Conservation (phyloP, 441 rosid species). For the Iberis amara region DNA sequence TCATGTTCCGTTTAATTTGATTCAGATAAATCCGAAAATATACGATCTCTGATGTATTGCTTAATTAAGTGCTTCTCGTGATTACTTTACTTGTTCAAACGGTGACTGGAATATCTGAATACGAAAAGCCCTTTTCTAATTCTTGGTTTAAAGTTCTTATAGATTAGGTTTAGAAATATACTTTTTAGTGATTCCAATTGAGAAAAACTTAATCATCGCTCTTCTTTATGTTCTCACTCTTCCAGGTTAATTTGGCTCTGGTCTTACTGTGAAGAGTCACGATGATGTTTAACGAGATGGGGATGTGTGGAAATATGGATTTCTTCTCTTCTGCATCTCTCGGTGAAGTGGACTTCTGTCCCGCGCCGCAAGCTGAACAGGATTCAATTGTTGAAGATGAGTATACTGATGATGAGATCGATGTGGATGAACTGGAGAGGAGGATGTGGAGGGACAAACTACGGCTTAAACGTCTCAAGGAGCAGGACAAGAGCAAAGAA, state of each 20-base stretch:
- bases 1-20: not conserved
- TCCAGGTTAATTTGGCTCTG: slow-evolving; percentile 18
- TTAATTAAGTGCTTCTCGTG: not conserved
- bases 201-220: too few relatives aligned
- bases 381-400: slow-evolving; percentile 62
- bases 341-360: slow-evolving; percentile 44
- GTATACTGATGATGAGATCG: slow-evolving; percentile 68
- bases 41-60: slow-evolving; percentile 24
- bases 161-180: too few relatives aligned
- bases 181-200: not conserved
- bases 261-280: slow-evolving; percentile 13
- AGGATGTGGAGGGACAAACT: slow-evolving; percentile 89
- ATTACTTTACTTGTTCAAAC: not conserved
- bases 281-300: slow-evolving; percentile 70
- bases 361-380: slow-evolving; percentile 35
- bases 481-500: slow-evolving; percentile 61
- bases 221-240: not conserved
- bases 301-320: slow-evolving; percentile 66
- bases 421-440: slow-evolving; percentile 78
- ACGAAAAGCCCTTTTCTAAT: slow-evolving; percentile 1
- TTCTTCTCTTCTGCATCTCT: slow-evolving; percentile 42
- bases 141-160: not conserved
- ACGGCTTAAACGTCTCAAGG: slow-evolving; percentile 71
- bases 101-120: not conserved
- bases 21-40: not conserved